Evolutionary conservation across 208 protist species (phyloP).

Genomic region (Porcisia deanei): DNA sequence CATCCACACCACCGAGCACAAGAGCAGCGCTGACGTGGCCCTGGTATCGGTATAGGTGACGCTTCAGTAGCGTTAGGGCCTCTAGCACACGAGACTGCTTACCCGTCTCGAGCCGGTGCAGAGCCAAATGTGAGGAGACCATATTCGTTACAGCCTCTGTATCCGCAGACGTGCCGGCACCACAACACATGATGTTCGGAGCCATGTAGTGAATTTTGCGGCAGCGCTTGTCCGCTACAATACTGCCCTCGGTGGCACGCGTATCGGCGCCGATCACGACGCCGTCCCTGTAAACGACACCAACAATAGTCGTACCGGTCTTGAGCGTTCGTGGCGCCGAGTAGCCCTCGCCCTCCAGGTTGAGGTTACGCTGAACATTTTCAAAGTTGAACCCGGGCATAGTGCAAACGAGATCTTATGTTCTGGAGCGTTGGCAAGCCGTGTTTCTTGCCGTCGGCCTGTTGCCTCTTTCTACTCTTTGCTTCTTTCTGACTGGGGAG

Average conservation of each 20-base stretch:
- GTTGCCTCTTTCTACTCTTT: slow-evolving; percentile 19
- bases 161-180: slow-evolving; percentile 99
- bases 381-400: slow-evolving; percentile 95
- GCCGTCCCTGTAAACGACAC: slow-evolving; percentile 98
- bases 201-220: slow-evolving; percentile 99
- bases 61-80: slow-evolving; percentile 97
- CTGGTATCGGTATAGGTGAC: slow-evolving; percentile 98
- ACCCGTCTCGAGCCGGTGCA: slow-evolving; percentile 96
- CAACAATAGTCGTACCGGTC: slow-evolving; percentile 99
- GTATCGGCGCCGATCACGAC: slow-evolving; percentile 99
- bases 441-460: neutral
- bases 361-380: slow-evolving; percentile 92
- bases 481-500: slow-evolving; percentile 4
- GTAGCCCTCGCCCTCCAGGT: slow-evolving; percentile 74
- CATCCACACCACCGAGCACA: slow-evolving; percentile 99
- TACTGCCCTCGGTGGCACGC: slow-evolving; percentile 98
- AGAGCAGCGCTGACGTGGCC: slow-evolving; percentile 99
- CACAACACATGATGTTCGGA: slow-evolving; percentile 99
- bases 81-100: slow-evolving; percentile 96
- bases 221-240: slow-evolving; percentile 99
- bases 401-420: neutral
- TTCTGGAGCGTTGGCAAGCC: neutral
- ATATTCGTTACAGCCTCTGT: slow-evolving; percentile 96
- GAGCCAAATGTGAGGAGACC: slow-evolving; percentile 93
- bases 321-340: slow-evolving; percentile 91